Evolutionary conservation across 2,329 filamentous ascomycete genomes (phyloP).

Genomic region (Colletotrichum nymphaeae): DNA sequence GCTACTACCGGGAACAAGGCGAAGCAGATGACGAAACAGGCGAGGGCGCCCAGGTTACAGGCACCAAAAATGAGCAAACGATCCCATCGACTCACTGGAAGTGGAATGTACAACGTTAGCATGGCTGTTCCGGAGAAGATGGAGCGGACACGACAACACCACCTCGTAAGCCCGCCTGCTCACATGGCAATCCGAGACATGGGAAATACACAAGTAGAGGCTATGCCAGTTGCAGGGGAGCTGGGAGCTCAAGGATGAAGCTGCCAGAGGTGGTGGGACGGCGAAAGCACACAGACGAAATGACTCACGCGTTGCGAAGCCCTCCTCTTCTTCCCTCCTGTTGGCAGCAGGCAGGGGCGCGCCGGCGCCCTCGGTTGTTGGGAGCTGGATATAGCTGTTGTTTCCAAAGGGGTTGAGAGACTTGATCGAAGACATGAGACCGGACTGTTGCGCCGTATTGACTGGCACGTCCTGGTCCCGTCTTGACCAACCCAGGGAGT

Average conservation of each 20-base stretch:
- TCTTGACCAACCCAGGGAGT: conserved; percentile 93
- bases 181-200: conserved; percentile 49
- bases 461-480: conserved; percentile 81
- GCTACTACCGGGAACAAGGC: conserved; percentile 87
- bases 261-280: conserved; percentile 39
- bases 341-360: conserved; percentile 87
- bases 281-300: conserved; percentile 35
- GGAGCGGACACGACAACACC: conserved; percentile 38
- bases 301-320: conserved; percentile 92
- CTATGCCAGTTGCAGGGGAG: conserved; percentile 59
- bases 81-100: conserved; percentile 95
- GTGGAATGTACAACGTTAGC: conserved; percentile 43
- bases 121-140: conserved; percentile 39
- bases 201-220: conserved; percentile 52
- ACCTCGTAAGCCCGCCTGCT: conserved; percentile 37
- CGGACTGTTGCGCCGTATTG: conserved; percentile 76
- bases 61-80: conserved; percentile 90
- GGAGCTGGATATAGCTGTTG: conserved; percentile 89
- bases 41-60: conserved; percentile 89
- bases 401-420: conserved; percentile 89
- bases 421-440: conserved; percentile 83
- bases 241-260: conserved; percentile 45
- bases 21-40: conserved; percentile 95
- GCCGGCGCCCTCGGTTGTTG: conserved; percentile 83
- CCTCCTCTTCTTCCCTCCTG: conserved; percentile 93